Evolutionary conservation across 768 basidiomycete species (phyloP).

Genomic region (Imleria badia): DNA sequence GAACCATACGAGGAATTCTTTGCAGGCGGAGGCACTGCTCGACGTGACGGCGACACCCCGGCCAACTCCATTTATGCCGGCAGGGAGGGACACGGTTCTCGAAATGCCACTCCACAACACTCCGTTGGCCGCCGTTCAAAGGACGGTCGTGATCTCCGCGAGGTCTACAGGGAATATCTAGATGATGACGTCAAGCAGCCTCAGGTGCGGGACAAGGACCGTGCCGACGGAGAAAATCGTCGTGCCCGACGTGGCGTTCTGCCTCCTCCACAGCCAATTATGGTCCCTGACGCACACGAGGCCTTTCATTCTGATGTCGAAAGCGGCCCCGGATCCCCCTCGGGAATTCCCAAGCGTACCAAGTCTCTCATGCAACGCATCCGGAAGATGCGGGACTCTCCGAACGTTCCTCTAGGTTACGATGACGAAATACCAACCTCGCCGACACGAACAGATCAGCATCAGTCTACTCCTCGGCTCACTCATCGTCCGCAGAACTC

Average conservation of each 20-base stretch:
- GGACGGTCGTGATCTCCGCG: slow-evolving; percentile 51
- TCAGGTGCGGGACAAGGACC: slow-evolving; percentile 33
- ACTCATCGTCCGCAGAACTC: slow-evolving; percentile 74
- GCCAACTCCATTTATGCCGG: slow-evolving; percentile 71
- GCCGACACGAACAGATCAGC: slow-evolving; percentile 38
- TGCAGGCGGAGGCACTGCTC: slow-evolving; percentile 65
- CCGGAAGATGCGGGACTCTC: slow-evolving; percentile 83
- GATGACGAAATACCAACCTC: slow-evolving; percentile 47
- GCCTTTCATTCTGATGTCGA: slow-evolving; percentile 39
- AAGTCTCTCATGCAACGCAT: slow-evolving; percentile 88
- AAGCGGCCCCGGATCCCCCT: slow-evolving; percentile 40
- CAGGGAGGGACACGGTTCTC: slow-evolving; percentile 45
- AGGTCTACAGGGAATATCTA: slow-evolving; percentile 44
- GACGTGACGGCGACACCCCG: slow-evolving; percentile 53
- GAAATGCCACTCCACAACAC: slow-evolving; percentile 37
- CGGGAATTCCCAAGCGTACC: slow-evolving; percentile 60
- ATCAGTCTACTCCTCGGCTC: slow-evolving; percentile 40
- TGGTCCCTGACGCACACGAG: slow-evolving; percentile 61
- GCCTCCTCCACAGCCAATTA: slow-evolving; percentile 84
- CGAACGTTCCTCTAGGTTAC: slow-evolving; percentile 71
- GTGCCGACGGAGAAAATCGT: slow-evolving; percentile 34
- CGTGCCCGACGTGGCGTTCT: slow-evolving; percentile 50
- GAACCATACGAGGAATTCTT: slow-evolving; percentile 91
- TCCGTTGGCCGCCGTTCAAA: slow-evolving; percentile 40
- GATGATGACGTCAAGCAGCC: slow-evolving; percentile 37